A percentile compares a stretch with the other conserved stretches of the same genome.
Evolutionary conservation across 1,139 yeast genomes (phyloP).

Genomic region (Saccharomyces hybrid): DNA sequence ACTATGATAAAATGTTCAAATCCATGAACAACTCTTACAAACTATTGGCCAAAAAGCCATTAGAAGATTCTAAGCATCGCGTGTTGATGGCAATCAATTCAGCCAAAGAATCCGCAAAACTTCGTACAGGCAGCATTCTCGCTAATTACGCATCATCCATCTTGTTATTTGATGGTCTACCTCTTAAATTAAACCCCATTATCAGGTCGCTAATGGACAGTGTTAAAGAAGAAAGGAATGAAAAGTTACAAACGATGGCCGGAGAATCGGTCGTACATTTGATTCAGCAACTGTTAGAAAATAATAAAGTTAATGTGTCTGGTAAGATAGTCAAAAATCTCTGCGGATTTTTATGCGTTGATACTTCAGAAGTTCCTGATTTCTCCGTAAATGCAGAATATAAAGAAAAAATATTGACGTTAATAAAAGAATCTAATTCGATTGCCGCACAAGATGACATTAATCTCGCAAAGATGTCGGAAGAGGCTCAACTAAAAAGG

Average conservation of each 20-base stretch:
- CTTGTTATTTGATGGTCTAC: slow-evolving; percentile 52
- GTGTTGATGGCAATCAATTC: slow-evolving; percentile 61
- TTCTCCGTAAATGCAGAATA: slow-evolving; percentile 59
- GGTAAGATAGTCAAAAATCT: slow-evolving; percentile 85
- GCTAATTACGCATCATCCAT: slow-evolving; percentile 76
- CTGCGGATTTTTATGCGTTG: slow-evolving; percentile 91
- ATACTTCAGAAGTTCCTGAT: slow-evolving; percentile 93
- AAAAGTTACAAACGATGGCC: slow-evolving; percentile 59
- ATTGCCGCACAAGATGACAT: slow-evolving; percentile 62
- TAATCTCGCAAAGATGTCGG: slow-evolving; percentile 55
- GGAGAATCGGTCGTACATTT: slow-evolving; percentile 63
- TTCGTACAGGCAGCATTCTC: slow-evolving; percentile 56
- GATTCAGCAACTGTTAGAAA: slow-evolving; percentile 47
- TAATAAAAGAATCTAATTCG: slow-evolving; percentile 71
- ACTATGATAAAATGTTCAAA: slow-evolving; percentile 58
- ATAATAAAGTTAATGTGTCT: slow-evolving; percentile 63
- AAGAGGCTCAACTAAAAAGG: slow-evolving; percentile 71
- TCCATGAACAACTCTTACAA: slow-evolving; percentile 65
- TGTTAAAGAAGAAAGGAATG: slow-evolving; percentile 66
- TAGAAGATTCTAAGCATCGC: slow-evolving; percentile 74
- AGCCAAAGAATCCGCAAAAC: slow-evolving; percentile 47
- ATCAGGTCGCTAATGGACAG: slow-evolving; percentile 92
- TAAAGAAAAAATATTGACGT: slow-evolving; percentile 57
- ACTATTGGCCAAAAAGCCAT: slow-evolving; percentile 60
- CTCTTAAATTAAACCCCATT: slow-evolving; percentile 80